Evolutionary conservation across 345 rosid genomes (phyloP).

Genomic region (Psidium guajava): DNA sequence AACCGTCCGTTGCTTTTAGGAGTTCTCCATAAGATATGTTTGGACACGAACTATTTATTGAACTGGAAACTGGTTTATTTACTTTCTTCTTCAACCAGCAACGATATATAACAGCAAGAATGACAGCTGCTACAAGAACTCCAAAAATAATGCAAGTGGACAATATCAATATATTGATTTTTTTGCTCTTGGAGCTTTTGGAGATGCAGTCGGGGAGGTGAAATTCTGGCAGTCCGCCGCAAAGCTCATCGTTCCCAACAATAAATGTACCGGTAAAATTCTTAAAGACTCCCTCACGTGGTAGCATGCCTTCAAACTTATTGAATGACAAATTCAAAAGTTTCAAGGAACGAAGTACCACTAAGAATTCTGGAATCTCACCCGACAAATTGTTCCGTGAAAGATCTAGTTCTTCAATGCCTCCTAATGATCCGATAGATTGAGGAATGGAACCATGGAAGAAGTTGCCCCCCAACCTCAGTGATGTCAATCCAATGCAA

Average conservation of each 20-base stretch:
- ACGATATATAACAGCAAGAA: too few relatives aligned
- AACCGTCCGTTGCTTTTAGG: not conserved
- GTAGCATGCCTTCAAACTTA: not conserved
- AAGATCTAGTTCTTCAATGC: not conserved
- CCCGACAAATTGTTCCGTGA: not conserved
- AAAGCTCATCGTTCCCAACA: not conserved
- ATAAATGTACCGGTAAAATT: too few relatives aligned
- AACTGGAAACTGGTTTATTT: not conserved
- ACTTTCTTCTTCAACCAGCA: not conserved
- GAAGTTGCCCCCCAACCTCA: not conserved
- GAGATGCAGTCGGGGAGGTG: not conserved
- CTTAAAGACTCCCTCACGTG: not conserved
- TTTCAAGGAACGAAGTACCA: not conserved
- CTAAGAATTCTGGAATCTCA: not conserved
- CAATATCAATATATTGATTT: not conserved
- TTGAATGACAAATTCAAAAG: not conserved
- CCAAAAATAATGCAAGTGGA: not conserved
- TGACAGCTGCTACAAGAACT: not conserved
- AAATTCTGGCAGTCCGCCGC: not conserved
- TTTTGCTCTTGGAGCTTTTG: not conserved
- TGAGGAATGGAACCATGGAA: not conserved
- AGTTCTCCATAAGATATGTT: not conserved
- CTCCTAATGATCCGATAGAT: not conserved
- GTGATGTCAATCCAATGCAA: not conserved
- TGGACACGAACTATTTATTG: not conserved